Conservation (phyloP, 345 rosid species). For the Punica granatum region DNA sequence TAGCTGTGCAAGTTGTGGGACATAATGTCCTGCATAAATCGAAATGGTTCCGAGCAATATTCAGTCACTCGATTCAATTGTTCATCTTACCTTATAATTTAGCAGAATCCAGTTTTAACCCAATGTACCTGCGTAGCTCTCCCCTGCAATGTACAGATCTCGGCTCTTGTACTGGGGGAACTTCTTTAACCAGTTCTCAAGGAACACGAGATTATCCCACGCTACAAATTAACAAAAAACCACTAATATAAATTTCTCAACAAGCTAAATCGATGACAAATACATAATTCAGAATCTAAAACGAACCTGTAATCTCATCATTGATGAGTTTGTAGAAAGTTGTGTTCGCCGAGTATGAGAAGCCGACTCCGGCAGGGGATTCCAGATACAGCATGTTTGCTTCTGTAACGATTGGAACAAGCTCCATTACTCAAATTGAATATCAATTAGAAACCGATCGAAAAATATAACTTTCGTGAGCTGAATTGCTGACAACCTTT, state of each 20-base stretch:
- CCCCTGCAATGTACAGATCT: constrained; percentile 37
- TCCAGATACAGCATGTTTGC: constrained; percentile 45
- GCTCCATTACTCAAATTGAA: neutral
- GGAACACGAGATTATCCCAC: constrained; percentile 27
- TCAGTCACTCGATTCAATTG: neutral
- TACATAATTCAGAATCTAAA: neutral
- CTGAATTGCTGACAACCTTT: constrained; percentile 14
- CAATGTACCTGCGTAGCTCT: constrained; percentile 33
- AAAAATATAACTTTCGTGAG: neutral
- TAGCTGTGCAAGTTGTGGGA: constrained; percentile 44
- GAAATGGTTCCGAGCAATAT: neutral
- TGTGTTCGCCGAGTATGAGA: constrained; percentile 33
- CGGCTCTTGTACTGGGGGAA: constrained; percentile 30
- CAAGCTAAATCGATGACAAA: neutral
- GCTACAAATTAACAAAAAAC: constrained; percentile 11
- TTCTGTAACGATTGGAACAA: constrained; percentile 12
- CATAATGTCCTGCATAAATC: constrained; percentile 40
- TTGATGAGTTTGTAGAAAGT: constrained; percentile 18
- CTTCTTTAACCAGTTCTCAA: constrained; percentile 20
- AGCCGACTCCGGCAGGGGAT: constrained; percentile 44
- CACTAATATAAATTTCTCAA: neutral
- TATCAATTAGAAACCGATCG: neutral
- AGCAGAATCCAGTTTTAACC: neutral
- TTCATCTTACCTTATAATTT: neutral
- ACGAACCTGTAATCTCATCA: constrained; percentile 24